These are phyloP conservation scores for Corylus americana DNA, from an alignment of 306 rosid species.

Conservation along the genomic window DNA sequence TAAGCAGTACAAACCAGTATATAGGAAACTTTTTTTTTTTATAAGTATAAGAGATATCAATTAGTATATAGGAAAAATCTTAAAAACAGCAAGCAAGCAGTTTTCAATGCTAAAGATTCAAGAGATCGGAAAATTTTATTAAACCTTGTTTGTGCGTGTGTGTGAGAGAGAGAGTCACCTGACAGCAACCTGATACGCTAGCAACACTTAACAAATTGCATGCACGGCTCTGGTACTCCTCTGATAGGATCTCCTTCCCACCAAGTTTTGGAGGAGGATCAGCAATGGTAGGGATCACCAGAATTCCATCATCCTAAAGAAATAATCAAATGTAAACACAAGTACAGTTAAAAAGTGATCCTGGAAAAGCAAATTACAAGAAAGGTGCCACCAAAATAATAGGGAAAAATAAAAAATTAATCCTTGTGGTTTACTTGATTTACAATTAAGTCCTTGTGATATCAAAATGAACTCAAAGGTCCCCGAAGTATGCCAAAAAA, in stretches of 20 bases:
- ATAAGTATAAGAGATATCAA: too few relatives aligned
- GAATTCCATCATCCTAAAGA: slow-evolving; percentile 86
- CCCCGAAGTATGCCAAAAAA: too few relatives aligned
- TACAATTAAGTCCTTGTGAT: too few relatives aligned
- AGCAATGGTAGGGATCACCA: slow-evolving; percentile 85
- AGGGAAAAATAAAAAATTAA: too few relatives aligned
- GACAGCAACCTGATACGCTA: slow-evolving; percentile 96
- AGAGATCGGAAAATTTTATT: not conserved
- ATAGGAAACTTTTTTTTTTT: not conserved
- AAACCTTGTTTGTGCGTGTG: not conserved
- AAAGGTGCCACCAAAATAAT: not conserved
- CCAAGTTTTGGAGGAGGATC: slow-evolving; percentile 96
- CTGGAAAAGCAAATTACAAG: not conserved
- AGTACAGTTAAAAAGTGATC: not conserved
- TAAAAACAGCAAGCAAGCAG: not conserved
- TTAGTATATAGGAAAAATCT: not conserved
- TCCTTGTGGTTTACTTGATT: too few relatives aligned
- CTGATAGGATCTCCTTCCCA: slow-evolving; percentile 70
- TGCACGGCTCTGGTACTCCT: slow-evolving; percentile 63
- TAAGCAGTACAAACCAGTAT: slow-evolving; percentile 7
- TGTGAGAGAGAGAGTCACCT: slow-evolving; percentile 48
- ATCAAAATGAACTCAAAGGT: too few relatives aligned
- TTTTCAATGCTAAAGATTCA: not conserved
- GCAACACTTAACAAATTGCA: slow-evolving; percentile 81
- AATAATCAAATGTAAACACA: slow-evolving; percentile 3